phyloP scores from a whole-genome alignment of 2,329 filamentous ascomycete genomes.

The Pseudocercospora musae region DNA sequence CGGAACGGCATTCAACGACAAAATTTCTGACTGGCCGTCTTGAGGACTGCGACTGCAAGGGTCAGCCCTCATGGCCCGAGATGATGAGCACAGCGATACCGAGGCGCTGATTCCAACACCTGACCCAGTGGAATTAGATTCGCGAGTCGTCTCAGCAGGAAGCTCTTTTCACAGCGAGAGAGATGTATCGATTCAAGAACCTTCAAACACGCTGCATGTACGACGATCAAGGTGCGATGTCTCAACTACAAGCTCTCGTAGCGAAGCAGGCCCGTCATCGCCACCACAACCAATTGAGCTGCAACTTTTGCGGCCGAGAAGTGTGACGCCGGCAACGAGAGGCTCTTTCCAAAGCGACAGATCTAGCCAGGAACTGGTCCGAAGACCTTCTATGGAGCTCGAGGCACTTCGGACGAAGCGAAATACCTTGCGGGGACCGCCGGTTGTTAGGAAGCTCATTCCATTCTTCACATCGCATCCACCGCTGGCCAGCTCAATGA shows the following conservation, averaged over 20 bases:
- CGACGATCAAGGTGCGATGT: neutral
- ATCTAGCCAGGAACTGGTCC: neutral
- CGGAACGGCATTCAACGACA: neutral
- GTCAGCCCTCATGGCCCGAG: neutral
- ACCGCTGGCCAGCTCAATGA: neutral
- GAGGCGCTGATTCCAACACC: neutral
- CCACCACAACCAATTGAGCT: neutral
- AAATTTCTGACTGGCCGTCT: neutral
- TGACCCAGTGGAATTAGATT: neutral
- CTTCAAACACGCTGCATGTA: neutral
- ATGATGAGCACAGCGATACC: neutral
- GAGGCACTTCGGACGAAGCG: neutral
- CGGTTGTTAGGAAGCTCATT: neutral
- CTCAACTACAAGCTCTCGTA: neutral
- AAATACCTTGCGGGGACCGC: neutral
- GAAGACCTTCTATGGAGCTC: neutral
- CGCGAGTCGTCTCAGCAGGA: neutral
- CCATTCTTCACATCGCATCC: neutral
- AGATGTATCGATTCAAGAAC: neutral
- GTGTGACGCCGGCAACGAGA: neutral
- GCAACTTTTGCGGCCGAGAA: neutral
- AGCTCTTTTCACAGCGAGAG: neutral
- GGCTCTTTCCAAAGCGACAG: neutral
- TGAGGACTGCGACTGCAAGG: neutral
- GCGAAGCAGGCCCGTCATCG: neutral